Evolutionary conservation across 108 stramenopile genomes (phyloP), one percentile per base, ranked within the genome.

Genomic region (Bacterosira constricta): DNA sequence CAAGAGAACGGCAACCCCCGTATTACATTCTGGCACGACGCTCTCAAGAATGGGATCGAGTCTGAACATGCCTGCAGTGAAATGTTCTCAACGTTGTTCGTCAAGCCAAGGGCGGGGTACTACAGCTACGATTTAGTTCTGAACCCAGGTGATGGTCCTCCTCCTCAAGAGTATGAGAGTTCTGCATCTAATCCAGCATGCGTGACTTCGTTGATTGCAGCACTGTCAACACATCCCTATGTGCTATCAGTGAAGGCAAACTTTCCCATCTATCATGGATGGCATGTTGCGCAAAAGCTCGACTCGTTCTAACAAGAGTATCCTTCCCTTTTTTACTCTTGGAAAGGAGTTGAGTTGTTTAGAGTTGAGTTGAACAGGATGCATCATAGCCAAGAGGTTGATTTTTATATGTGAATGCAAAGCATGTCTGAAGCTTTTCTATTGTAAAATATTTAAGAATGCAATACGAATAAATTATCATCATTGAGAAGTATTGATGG

Each of bases 101-200:
- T 80, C 17, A 75, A 76, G 36, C 74, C 75, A 11, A 18, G 68
- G 38, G 29, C 53, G 26, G 79, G 79, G 13, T 64, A 80, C 35
- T 71, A 61, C 20, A 35, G 74, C 27, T 80, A 63, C 41, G 79
- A 80, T 45, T 36, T 76, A 39, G 62, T 80, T 5, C 58, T 80
- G 37, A 80, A 80, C 47, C 79, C 79, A 9, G 42, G 10, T 21
- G 75, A 80, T 76, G 79, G 74, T 10, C 74, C 75, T 45, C 68
- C 79, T 18, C 46, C 79, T n/a, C 36, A 56, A 23, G 53, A 75
- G 10, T 79, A 62, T 58, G 68, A 80, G 25, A 71, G 74, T 50
- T 80, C 79, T 23, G 74, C 79, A 36, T 75, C 79, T 8, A 80
- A 80, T 63, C 61, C 79, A 32, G 61, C 59, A 3, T 80, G 79